These are phyloP conservation scores for Cladosporium colombiae DNA, from an alignment of 2,329 filamentous ascomycete species.

Conservation along the genomic window DNA sequence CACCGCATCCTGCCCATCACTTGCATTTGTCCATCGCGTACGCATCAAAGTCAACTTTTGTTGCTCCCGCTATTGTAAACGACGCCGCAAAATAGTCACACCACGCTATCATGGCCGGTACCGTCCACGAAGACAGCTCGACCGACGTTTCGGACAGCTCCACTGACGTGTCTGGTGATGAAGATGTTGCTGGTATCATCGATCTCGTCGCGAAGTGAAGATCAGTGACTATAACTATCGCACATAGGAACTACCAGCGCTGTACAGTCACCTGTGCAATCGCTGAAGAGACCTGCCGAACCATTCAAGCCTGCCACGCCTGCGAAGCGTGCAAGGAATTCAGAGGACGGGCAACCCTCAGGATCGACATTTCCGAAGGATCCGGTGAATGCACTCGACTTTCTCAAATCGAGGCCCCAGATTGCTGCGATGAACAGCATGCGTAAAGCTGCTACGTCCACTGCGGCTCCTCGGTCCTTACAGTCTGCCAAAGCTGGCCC, in stretches of 20 bases:
- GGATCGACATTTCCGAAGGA: not conserved
- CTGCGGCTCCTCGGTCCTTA: not conserved
- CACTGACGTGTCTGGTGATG: constrained; percentile 39
- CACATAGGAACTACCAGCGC: not conserved
- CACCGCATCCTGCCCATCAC: not conserved
- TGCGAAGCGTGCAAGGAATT: not conserved
- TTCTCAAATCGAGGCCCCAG: constrained; percentile 28
- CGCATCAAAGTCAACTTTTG: not conserved
- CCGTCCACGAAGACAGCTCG: constrained; percentile 22
- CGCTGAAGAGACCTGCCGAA: not conserved
- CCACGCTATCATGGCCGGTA: constrained; percentile 38
- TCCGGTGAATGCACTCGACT: constrained; percentile 20
- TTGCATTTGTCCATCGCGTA: not conserved
- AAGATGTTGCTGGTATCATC: constrained; percentile 45
- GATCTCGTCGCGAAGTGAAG: not conserved
- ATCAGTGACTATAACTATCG: constrained; percentile 13
- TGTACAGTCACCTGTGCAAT: not conserved
- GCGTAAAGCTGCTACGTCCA: not conserved
- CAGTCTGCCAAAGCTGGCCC: not conserved
- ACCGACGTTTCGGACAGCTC: constrained; percentile 14
- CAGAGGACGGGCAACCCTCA: not conserved
- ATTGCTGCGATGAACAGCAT: constrained; percentile 18
- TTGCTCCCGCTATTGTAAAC: not conserved
- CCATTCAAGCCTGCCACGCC: not conserved
- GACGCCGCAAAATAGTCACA: not conserved